Evolutionary conservation across 768 basidiomycete genomes (phyloP).

Genomic region (Boletellus ananas): DNA sequence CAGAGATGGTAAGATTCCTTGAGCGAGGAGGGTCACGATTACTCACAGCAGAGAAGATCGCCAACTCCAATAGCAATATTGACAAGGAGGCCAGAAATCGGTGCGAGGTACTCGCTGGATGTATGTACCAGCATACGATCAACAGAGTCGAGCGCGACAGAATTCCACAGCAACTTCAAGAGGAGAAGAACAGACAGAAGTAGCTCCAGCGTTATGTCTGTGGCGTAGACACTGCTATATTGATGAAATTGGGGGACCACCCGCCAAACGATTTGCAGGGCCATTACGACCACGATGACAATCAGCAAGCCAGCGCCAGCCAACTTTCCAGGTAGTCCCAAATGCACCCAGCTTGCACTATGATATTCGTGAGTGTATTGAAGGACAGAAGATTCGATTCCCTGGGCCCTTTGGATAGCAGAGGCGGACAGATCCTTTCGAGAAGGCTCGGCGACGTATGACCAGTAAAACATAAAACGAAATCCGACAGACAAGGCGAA

Average conservation of each 20-base stretch:
- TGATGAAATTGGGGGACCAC: slow-evolving; percentile 35
- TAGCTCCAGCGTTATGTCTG: slow-evolving; percentile 56
- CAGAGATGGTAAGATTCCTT: slow-evolving; percentile 7
- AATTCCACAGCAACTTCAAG: slow-evolving; percentile 59
- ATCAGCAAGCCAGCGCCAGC: slow-evolving; percentile 51
- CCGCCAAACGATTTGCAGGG: slow-evolving; percentile 66
- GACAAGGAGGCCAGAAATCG: slow-evolving; percentile 50
- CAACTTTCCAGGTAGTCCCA: slow-evolving; percentile 53
- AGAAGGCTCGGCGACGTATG: slow-evolving; percentile 57
- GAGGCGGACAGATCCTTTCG: slow-evolving; percentile 30
- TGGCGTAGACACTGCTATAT: slow-evolving; percentile 51
- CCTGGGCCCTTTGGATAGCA: slow-evolving; percentile 10
- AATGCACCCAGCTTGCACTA: slow-evolving; percentile 62
- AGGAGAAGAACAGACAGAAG: slow-evolving; percentile 56
- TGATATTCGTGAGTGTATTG: slow-evolving; percentile 33
- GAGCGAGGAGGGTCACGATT: not conserved
- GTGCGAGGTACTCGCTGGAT: slow-evolving; percentile 43
- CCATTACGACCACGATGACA: slow-evolving; percentile 42
- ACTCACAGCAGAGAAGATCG: slow-evolving; percentile 56
- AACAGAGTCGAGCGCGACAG: slow-evolving; percentile 39
- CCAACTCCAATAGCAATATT: slow-evolving; percentile 53
- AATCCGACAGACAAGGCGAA: slow-evolving; percentile 55
- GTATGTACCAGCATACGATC: slow-evolving; percentile 39
- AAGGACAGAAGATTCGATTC: slow-evolving; percentile 14
- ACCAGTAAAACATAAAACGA: slow-evolving; percentile 68